Percentiles rank a stretch among this genome's conserved stretches.
phyloP scores from a whole-genome alignment of 2,329 filamentous ascomycete species.

The Neonectria faginata region DNA sequence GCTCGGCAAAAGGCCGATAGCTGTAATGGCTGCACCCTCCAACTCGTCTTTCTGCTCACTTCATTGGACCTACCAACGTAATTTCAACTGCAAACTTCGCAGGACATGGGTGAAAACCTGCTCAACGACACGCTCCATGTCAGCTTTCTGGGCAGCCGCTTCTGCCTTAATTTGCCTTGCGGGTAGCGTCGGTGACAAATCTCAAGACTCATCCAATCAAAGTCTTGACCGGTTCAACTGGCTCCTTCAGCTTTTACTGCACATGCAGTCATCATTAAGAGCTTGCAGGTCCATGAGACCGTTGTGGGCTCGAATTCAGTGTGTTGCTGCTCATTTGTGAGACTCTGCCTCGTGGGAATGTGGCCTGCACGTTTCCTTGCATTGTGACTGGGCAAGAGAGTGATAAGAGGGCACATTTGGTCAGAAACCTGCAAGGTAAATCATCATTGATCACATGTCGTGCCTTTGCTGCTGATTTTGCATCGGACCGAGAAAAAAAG shows the following conservation, averaged over 20 bases:
- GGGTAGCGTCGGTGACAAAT: neutral
- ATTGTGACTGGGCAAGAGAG: neutral
- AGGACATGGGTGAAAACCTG: constrained; percentile 6
- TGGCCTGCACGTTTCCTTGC: constrained; percentile 3
- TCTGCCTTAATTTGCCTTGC: neutral
- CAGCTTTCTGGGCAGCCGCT: neutral
- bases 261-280: constrained; percentile 3
- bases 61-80: neutral
- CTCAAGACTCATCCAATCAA: constrained; percentile 3
- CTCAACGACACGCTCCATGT: constrained; percentile 14
- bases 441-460: constrained; percentile 6
- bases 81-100: constrained; percentile 16
- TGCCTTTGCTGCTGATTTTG: constrained; percentile 7
- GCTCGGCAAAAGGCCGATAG: neutral
- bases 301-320: neutral
- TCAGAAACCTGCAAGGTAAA: constrained; percentile 14
- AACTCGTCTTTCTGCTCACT: neutral
- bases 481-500: constrained; percentile 2
- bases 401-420: constrained; percentile 9
- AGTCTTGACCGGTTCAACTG: constrained; percentile 5
- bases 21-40: neutral
- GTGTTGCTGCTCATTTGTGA: constrained; percentile 6
- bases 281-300: constrained; percentile 1
- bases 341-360: neutral
- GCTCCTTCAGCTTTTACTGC: neutral